These are phyloP conservation scores for Albugo candida DNA, from an alignment of 352 stramenopile species.

Conservation along the genomic window DNA sequence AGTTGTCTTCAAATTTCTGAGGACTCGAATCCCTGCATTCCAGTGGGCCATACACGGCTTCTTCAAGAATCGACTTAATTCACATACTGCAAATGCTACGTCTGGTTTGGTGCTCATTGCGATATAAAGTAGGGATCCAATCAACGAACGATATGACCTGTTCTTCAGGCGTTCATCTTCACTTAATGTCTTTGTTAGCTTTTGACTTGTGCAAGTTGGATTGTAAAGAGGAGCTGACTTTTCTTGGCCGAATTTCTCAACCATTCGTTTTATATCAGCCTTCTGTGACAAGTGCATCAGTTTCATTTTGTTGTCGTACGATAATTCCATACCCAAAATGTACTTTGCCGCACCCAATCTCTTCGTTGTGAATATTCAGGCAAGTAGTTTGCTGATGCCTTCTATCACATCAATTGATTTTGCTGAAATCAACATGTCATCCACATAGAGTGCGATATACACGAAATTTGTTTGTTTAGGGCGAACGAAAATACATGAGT, in stretches of 20 bases:
- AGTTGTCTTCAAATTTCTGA: neutral
- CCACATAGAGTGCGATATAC: slow-evolving; percentile 7
- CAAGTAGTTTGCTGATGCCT: slow-evolving; percentile 4
- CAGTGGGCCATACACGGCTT: neutral
- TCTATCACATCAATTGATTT: neutral
- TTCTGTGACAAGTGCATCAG: slow-evolving; percentile 10
- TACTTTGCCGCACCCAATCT: slow-evolving; percentile 5
- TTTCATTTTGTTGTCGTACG: slow-evolving; percentile 1
- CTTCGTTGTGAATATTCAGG: slow-evolving; percentile 8
- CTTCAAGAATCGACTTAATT: neutral
- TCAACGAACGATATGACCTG: neutral
- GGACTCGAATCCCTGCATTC: neutral
- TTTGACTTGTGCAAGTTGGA: neutral
- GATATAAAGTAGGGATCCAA: neutral
- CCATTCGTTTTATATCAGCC: slow-evolving; percentile 8
- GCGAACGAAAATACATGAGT: slow-evolving; percentile 11
- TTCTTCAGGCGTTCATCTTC: neutral
- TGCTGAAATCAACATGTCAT: slow-evolving; percentile 10
- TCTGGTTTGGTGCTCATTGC: neutral
- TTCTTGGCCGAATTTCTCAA: neutral
- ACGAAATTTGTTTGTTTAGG: neutral
- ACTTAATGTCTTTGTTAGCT: neutral
- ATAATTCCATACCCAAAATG: slow-evolving; percentile 12
- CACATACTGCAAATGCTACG: neutral
- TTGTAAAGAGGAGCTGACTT: neutral